These are phyloP conservation scores for Pichia sp. DNA, from an alignment of 1,139 yeast genomes.

Conservation along the genomic window DNA sequence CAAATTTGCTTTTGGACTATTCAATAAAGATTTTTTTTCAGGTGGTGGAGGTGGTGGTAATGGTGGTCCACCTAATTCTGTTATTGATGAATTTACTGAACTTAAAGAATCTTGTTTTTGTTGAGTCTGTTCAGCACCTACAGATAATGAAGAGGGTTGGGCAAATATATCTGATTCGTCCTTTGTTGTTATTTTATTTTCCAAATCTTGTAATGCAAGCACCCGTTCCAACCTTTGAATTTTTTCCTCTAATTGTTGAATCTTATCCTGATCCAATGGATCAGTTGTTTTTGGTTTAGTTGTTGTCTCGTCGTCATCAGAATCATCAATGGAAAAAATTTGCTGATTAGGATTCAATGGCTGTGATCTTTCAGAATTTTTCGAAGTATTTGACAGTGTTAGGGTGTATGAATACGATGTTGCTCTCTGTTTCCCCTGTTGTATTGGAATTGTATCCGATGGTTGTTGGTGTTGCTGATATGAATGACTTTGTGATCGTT, in stretches of 20 bases:
- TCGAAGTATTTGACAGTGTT: neutral
- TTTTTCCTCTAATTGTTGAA: constrained; percentile 27
- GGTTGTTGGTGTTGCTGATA: constrained; percentile 3
- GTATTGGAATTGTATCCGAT: neutral
- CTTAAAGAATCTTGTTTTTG: neutral
- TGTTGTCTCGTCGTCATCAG: neutral
- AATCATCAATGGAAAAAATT: constrained; percentile 3
- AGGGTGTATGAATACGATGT: too few relatives aligned
- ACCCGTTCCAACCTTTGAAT: constrained; percentile 26
- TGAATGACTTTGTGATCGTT: constrained; percentile 4
- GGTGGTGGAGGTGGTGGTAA: constrained; percentile 28
- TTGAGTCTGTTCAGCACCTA: constrained; percentile 11
- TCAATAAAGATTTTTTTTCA: constrained; percentile 19
- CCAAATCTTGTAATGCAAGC: constrained; percentile 21
- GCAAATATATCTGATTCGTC: constrained; percentile 7
- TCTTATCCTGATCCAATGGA: constrained; percentile 17
- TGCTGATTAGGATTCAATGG: constrained; percentile 7
- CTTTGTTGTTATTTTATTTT: constrained; percentile 4
- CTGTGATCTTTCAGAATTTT: neutral
- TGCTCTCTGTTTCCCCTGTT: too few relatives aligned
- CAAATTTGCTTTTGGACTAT: constrained; percentile 22
- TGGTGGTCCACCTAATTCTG: constrained; percentile 21
- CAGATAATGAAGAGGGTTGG: too few relatives aligned
- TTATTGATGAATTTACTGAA: neutral
- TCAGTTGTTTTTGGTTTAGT: neutral